These are phyloP conservation scores for Trichosporon sp. DNA, from an alignment of 1,284 basidiomycete genomes.

Conservation along the genomic window DNA sequence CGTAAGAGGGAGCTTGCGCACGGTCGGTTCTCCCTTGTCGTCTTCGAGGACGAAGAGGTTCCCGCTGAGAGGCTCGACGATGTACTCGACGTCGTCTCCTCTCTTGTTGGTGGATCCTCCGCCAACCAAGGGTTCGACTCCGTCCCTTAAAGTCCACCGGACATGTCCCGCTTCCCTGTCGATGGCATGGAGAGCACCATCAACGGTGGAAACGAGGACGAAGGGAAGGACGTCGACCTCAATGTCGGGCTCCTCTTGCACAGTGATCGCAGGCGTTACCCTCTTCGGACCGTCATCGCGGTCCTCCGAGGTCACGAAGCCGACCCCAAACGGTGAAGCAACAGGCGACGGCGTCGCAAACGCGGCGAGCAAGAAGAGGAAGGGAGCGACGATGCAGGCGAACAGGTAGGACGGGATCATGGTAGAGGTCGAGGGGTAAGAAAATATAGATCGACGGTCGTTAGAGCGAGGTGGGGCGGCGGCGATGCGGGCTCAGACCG, in stretches of 20 bases:
- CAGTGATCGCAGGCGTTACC: neutral
- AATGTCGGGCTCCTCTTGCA: constrained; percentile 31
- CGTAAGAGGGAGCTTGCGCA: constrained; percentile 53
- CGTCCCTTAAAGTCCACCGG: constrained; percentile 49
- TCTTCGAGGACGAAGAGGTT: constrained; percentile 52
- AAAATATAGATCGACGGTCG: neutral
- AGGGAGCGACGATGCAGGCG: constrained; percentile 25
- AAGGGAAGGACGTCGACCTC: constrained; percentile 55
- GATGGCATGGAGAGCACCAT: constrained; percentile 55
- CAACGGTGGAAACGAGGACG: constrained; percentile 54
- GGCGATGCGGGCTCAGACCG: constrained; percentile 28
- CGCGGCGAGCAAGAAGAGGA: constrained; percentile 27
- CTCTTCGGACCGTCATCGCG: neutral
- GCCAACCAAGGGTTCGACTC: constrained; percentile 51
- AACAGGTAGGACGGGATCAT: constrained; percentile 29
- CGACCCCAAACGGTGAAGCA: constrained; percentile 26
- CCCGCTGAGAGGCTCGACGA: constrained; percentile 56
- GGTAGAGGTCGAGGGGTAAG: constrained; percentile 18
- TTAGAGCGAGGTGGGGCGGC: constrained; percentile 21
- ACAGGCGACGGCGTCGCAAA: constrained; percentile 20
- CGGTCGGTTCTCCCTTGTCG: constrained; percentile 41
- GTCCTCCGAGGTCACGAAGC: constrained; percentile 19
- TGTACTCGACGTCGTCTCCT: constrained; percentile 42
- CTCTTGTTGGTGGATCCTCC: constrained; percentile 42
- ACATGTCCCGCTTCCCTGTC: constrained; percentile 51